Percentiles rank a stretch among this genome's conserved stretches.
Evolutionary conservation across 2,329 filamentous ascomycete genomes (phyloP).

Genomic region (Trichoderma arundinaceum): DNA sequence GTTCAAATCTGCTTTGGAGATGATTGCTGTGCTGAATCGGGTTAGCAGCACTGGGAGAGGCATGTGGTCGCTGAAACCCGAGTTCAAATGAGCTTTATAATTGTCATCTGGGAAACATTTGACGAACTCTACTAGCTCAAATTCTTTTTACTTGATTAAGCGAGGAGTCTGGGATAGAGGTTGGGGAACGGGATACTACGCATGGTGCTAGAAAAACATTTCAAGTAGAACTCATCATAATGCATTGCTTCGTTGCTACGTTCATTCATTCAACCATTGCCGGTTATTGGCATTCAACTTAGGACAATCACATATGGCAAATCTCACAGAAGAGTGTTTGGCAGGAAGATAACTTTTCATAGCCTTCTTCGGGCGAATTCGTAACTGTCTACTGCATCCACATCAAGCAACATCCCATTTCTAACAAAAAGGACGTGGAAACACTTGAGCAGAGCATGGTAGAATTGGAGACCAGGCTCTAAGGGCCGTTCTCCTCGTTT

Average conservation of each 20-base stretch:
- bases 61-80: constrained; percentile 58
- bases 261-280: not conserved
- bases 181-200: not conserved
- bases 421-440: constrained; percentile 24
- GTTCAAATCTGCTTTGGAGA: constrained; percentile 81
- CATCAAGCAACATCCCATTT: constrained; percentile 34
- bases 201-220: not conserved
- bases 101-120: not conserved
- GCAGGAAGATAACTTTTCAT: constrained; percentile 46
- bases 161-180: not conserved
- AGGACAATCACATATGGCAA: constrained; percentile 7
- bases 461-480: constrained; percentile 67
- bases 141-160: not conserved
- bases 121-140: constrained; percentile 24
- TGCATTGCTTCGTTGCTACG: not conserved
- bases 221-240: not conserved
- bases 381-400: constrained; percentile 49
- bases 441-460: constrained; percentile 53
- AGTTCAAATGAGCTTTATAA: constrained; percentile 36
- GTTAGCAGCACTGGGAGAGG: constrained; percentile 57
- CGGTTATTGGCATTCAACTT: not conserved
- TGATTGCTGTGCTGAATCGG: constrained; percentile 74
- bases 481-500: constrained; percentile 72
- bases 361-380: constrained; percentile 53
- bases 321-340: constrained; percentile 34